phyloP scores from a whole-genome alignment of 2,329 filamentous ascomycete genomes.

The Xylariaceae sp. region DNA sequence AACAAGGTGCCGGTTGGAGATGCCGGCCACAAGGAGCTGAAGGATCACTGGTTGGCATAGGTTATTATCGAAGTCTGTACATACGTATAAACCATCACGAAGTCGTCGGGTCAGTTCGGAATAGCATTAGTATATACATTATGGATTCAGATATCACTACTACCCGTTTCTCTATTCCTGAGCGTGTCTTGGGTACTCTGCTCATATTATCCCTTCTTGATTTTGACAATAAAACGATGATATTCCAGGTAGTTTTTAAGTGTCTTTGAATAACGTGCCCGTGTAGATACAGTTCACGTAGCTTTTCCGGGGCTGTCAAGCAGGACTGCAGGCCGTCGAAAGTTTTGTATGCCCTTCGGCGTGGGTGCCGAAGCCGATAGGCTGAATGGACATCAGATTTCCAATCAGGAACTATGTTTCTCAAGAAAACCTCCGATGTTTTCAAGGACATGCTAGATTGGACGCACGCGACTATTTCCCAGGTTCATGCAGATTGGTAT shows the following conservation, averaged over 20 bases:
- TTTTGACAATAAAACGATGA: no score
- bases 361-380: background rate
- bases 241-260: no score
- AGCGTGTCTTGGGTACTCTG: no score
- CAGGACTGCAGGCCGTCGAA: no score
- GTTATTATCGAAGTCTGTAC: background rate
- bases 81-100: background rate
- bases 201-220: no score
- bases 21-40: conserved; percentile 1
- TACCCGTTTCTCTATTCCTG: no score
- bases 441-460: background rate
- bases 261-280: no score
- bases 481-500: background rate
- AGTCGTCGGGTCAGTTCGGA: background rate
- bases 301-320: no score
- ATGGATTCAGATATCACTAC: no score
- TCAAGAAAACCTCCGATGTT: background rate
- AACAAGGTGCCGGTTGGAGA: conserved; percentile 22
- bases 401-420: background rate
- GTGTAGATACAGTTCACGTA: no score
- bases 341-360: no score
- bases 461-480: background rate
- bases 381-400: background rate
- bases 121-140: no score
- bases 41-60: conserved; percentile 6